These are phyloP conservation scores for Saccharomycopsis oosterbeekiorum DNA, from an alignment of 805 yeast species.

Conservation along the genomic window DNA sequence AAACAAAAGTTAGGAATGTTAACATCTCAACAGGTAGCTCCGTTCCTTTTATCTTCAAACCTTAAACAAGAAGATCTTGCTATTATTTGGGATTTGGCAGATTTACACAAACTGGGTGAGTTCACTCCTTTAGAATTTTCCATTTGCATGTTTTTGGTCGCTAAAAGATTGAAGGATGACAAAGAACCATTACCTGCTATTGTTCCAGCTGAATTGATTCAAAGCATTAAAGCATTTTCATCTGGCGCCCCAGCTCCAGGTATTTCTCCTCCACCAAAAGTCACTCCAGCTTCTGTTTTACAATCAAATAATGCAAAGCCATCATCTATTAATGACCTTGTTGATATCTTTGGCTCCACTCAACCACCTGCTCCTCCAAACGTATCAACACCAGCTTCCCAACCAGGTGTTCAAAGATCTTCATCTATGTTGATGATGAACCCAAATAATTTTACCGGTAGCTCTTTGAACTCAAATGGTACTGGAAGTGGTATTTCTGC, in stretches of 20 bases:
- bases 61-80: constrained; percentile 80
- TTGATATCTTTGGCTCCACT: constrained; percentile 22
- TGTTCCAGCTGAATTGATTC: constrained; percentile 56
- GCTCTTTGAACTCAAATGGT: constrained; percentile 23
- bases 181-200: constrained; percentile 57
- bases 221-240: constrained; percentile 23
- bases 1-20: constrained; percentile 50
- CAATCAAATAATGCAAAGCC: constrained; percentile 2
- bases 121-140: constrained; percentile 79
- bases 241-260: background rate
- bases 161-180: constrained; percentile 65
- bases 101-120: constrained; percentile 74
- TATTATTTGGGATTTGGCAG: constrained; percentile 89
- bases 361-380: constrained; percentile 22
- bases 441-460: constrained; percentile 12
- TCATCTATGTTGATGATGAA: background rate
- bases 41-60: constrained; percentile 79
- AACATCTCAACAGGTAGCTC: constrained; percentile 75
- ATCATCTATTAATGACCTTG: constrained; percentile 16
- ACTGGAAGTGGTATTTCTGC: constrained; percentile 20
- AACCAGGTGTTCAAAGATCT: background rate
- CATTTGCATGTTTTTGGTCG: constrained; percentile 88
- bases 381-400: too few relatives aligned
- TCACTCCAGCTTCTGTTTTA: constrained; percentile 25
- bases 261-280: constrained; percentile 7